phyloP scores from a whole-genome alignment of 495 filamentous ascomycete species.

The Tuber brumale region DNA sequence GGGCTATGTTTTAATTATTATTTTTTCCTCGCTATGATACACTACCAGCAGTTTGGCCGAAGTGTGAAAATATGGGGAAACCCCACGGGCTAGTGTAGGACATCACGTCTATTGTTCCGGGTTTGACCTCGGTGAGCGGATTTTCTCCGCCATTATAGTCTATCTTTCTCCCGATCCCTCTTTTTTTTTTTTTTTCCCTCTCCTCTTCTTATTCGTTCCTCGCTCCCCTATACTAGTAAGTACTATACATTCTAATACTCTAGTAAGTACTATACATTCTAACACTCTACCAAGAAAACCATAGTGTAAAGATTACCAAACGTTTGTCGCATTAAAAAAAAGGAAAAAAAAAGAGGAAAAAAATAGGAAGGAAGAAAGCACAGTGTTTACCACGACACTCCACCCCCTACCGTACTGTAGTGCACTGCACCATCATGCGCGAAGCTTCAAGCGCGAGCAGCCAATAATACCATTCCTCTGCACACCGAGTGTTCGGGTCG shows the following conservation, averaged over 20 bases:
- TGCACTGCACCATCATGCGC: conserved; percentile 13
- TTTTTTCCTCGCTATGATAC: not conserved
- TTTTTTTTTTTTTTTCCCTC: not conserved
- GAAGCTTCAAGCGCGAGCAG: conserved; percentile 21
- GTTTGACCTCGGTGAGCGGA: not conserved
- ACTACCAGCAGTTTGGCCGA: not conserved
- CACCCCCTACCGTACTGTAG: conserved; percentile 1
- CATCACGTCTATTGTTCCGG: not conserved
- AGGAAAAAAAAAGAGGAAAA: not conserved
- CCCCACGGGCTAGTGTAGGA: not conserved
- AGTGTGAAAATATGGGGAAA: not conserved
- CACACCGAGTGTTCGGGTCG: conserved; percentile 31
- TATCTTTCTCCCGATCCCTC: not conserved
- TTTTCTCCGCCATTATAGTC: not conserved
- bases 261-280: not conserved
- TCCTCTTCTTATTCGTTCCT: no score
- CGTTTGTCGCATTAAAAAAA: not conserved
- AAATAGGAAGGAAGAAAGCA: not conserved
- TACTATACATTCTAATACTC: not conserved
- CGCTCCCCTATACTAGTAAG: not conserved
- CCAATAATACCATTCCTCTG: conserved; percentile 7
- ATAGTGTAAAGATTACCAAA: not conserved
- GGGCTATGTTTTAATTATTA: not conserved
- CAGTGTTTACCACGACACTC: not conserved
- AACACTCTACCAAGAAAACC: conserved; percentile 3